Evolutionary conservation across 2,329 filamentous ascomycete species (phyloP).

Genomic region (Colletotrichum ledebouriae): DNA sequence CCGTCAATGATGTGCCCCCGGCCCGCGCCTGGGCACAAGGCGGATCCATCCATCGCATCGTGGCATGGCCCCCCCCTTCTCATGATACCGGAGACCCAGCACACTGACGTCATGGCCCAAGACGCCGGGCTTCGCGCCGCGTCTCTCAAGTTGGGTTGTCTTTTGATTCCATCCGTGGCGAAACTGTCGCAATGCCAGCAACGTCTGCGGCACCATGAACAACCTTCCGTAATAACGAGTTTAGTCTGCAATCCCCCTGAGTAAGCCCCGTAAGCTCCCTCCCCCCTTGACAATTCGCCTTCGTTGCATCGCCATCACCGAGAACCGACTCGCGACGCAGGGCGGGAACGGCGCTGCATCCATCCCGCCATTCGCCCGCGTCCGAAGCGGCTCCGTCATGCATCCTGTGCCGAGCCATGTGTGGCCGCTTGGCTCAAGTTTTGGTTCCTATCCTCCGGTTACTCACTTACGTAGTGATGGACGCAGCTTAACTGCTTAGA

Average conservation of each 20-base stretch:
- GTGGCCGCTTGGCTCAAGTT: not conserved
- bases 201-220: not conserved
- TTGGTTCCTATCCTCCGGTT: not conserved
- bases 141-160: not conserved
- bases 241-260: not conserved
- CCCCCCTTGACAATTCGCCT: not conserved
- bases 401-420: conserved; percentile 13
- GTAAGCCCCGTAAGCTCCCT: not conserved
- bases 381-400: conserved; percentile 22
- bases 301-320: conserved; percentile 14
- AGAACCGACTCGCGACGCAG: conserved; percentile 4
- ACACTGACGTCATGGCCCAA: conserved; percentile 25
- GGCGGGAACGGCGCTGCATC: conserved; percentile 1
- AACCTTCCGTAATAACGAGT: not conserved
- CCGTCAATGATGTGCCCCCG: conserved; percentile 16
- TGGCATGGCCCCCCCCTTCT: not conserved
- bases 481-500: conserved; percentile 8
- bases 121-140: conserved; percentile 18
- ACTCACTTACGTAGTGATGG: conserved; percentile 21
- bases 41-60: conserved; percentile 10
- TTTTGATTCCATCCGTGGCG: conserved; percentile 7
- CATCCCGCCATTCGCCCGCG: conserved; percentile 20
- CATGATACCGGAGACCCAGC: not conserved
- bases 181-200: not conserved
- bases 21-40: too few relatives aligned